Conservation (phyloP, 257 asterid species). For the Echium plantagineum region DNA sequence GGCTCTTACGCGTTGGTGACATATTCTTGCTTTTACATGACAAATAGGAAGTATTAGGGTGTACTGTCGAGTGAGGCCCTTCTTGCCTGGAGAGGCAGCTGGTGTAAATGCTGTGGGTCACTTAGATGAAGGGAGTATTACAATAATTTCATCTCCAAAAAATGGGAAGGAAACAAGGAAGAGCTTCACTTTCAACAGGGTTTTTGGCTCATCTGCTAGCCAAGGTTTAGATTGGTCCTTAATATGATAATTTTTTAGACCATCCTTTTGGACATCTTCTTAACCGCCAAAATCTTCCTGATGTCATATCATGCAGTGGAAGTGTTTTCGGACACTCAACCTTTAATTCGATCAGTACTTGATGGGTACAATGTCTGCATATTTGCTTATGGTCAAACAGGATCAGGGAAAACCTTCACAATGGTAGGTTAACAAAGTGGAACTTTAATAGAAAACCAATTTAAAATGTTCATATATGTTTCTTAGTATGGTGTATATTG, state of each 20-base stretch:
- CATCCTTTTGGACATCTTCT: constrained; percentile 1
- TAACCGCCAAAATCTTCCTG: constrained; percentile 8
- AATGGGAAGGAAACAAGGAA: constrained; percentile 61
- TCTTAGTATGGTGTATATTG: no score
- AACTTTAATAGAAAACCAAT: no score
- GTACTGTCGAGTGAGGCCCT: constrained; percentile 80
- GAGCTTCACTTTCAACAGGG: constrained; percentile 62
- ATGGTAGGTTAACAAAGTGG: constrained; percentile 38
- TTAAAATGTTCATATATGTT: no score
- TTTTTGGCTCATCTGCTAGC: constrained; percentile 66
- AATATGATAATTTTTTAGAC: constrained; percentile 12
- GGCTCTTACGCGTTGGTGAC: constrained; percentile 11
- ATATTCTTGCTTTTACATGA: neutral
- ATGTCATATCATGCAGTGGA: constrained; percentile 32
- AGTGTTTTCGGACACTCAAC: constrained; percentile 78
- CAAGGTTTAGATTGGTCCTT: constrained; percentile 61
- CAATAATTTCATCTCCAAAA: constrained; percentile 49
- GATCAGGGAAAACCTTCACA: constrained; percentile 81
- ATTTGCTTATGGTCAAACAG: constrained; percentile 96
- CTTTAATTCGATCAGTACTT: constrained; percentile 78
- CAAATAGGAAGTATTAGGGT: constrained; percentile 74
- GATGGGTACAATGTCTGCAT: constrained; percentile 88
- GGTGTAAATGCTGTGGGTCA: constrained; percentile 40
- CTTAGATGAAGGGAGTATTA: constrained; percentile 45
- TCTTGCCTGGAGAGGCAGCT: constrained; percentile 40